phyloP scores from a whole-genome alignment of 495 filamentous ascomycete species.

The Penicillium atrosanguineum region DNA sequence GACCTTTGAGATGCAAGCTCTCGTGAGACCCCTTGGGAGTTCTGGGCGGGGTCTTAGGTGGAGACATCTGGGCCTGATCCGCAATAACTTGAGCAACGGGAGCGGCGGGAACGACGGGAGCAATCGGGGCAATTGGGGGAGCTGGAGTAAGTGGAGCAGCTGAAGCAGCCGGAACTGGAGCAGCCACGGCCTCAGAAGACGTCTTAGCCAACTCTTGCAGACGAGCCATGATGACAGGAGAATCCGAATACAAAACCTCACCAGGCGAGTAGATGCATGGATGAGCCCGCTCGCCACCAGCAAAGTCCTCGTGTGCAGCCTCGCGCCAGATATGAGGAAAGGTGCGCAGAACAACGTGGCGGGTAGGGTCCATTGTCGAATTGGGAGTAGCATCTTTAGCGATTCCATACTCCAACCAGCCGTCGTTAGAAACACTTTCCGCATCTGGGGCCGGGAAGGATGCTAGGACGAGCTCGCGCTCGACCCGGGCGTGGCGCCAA shows the following conservation, averaged over 20 bases:
- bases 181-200: constrained; percentile 26
- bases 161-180: neutral
- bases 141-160: too few species aligned
- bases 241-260: constrained; percentile 53
- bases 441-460: constrained; percentile 50
- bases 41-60: constrained; percentile 19
- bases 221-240: constrained; percentile 49
- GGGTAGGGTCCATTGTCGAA: constrained; percentile 27
- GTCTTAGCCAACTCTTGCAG: constrained; percentile 47
- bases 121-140: too few species aligned
- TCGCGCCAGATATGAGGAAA: constrained; percentile 57
- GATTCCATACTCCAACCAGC: constrained; percentile 46
- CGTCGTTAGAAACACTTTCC: constrained; percentile 36
- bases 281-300: constrained; percentile 37
- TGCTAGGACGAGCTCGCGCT: constrained; percentile 59
- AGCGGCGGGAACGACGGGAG: too few species aligned
- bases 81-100: neutral
- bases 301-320: constrained; percentile 53
- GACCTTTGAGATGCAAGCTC: neutral
- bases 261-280: constrained; percentile 51
- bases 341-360: constrained; percentile 49
- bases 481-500: constrained; percentile 62
- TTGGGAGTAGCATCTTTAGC: constrained; percentile 18
- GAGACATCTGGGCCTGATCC: constrained; percentile 15
- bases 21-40: constrained; percentile 9